Evolutionary conservation across 2,329 filamentous ascomycete genomes (phyloP).

Genomic region (Botrytis tulipae): DNA sequence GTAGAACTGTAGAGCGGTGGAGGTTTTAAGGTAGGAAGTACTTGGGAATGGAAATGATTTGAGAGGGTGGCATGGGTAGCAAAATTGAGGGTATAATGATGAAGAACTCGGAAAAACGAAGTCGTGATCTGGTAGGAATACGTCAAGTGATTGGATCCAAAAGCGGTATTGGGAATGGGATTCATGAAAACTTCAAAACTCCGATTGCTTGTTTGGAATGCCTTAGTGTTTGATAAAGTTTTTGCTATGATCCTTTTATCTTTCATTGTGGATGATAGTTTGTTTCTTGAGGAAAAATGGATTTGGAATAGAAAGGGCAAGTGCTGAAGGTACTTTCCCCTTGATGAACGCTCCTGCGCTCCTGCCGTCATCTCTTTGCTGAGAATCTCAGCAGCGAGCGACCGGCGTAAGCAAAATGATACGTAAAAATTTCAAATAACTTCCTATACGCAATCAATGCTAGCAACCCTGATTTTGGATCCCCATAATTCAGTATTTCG

Average conservation of each 20-base stretch:
- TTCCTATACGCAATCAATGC: background rate
- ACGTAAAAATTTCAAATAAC: background rate
- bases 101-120: background rate
- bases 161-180: background rate
- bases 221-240: background rate
- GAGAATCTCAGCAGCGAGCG: background rate
- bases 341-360: background rate
- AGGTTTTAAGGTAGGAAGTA: background rate
- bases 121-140: background rate
- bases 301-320: background rate
- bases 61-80: background rate
- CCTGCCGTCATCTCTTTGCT: background rate
- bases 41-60: background rate
- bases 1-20: too few species aligned
- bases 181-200: background rate
- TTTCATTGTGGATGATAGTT: background rate
- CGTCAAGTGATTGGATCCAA: background rate
- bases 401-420: background rate
- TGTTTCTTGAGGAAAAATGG: accelerated
- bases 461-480: background rate
- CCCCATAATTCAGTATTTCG: background rate
- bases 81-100: background rate
- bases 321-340: background rate
- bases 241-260: background rate
- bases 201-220: background rate